Base-by-base conservation (phyloP, 2,329 filamentous ascomycete genomes). In the Calonectria henricotiae region DNA sequence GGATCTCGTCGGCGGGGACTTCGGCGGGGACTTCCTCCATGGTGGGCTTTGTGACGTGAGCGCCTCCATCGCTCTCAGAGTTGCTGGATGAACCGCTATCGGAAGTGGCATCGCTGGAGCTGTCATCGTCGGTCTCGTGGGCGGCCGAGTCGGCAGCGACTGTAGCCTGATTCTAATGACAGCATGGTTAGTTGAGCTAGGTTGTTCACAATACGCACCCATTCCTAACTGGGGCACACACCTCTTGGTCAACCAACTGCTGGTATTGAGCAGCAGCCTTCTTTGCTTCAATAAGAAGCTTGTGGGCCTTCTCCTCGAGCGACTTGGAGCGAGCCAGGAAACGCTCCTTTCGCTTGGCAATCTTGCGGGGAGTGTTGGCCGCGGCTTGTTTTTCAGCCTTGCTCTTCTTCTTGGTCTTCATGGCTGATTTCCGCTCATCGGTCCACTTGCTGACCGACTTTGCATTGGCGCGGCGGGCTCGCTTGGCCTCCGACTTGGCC, bases 271-370 rank as follows among this genome's bases (percentile, higher is more conserved):
- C 74, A 32, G 76, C 74, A 27, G 75, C 74, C 67, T 80, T 81
- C 70, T 83, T 81, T 0, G 86, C 82, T 67, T 86, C 81, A 0
- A 75, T 76, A 73, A 85, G 74, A 39, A 88, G 70, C 75, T 83
- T 82, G 30, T 84, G 70, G 11, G 78, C 76, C 66, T 75, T 77
- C 25, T 71, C 63, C 61, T 77, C 61, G 3, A 78, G 79, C 74
- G 83, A 83, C 13, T 83, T 80, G 37, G 83, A 82, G 32, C 82
- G 82, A n/a, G 71, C 70, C 27, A 83, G 79, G 61, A 86, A 73
- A 23, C 81, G 82, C 61, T 79, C 75, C 44, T 80, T 81, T 58
- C 79, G 81, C 79, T 83, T 85, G 71, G 84, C 83, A 8, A 78
- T 72, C 73, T 83, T 83, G 60, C 54, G 69, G n/a, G 74, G 71